Conservation (phyloP, 2,329 filamentous ascomycete species). For the Aspergillus aculeatus region DNA sequence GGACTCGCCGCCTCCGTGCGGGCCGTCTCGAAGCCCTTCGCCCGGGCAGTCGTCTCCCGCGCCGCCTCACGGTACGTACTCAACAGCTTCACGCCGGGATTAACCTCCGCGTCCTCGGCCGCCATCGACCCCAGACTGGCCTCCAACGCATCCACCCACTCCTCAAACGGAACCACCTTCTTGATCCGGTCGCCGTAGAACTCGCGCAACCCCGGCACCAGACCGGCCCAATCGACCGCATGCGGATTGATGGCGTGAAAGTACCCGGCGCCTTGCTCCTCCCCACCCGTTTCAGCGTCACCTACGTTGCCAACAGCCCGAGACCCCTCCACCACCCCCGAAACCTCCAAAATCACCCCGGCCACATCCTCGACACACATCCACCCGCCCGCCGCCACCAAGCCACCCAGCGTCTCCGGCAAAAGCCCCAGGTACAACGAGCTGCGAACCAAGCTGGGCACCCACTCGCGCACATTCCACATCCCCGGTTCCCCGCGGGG, state of each 20-base stretch:
- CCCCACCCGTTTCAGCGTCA: not conserved
- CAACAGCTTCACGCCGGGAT: slow-evolving; percentile 3
- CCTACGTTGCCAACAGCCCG: no score
- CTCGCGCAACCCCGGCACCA: not conserved
- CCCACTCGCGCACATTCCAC: slow-evolving; percentile 56
- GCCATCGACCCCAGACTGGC: not conserved
- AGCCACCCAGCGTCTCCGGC: slow-evolving; percentile 46
- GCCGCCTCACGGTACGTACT: not conserved
- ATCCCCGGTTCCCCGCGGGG: slow-evolving; percentile 38
- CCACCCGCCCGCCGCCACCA: slow-evolving; percentile 53
- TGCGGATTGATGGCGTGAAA: slow-evolving; percentile 5
- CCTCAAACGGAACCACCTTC: not conserved
- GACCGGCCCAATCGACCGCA: not conserved
- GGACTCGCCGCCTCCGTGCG: not conserved
- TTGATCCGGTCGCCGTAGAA: not conserved
- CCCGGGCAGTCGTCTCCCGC: no score
- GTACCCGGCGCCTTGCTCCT: not conserved
- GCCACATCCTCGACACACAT: slow-evolving; percentile 20
- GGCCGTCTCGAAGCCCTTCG: not conserved
- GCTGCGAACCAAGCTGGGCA: slow-evolving; percentile 48
- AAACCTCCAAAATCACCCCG: not conserved
- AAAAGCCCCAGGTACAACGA: slow-evolving; percentile 51
- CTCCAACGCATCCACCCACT: slow-evolving; percentile 1
- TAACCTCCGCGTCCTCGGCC: not conserved
- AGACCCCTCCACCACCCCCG: not conserved